These are phyloP conservation scores for Hibiscus trionum DNA, from an alignment of 345 rosid species.

Conservation along the genomic window DNA sequence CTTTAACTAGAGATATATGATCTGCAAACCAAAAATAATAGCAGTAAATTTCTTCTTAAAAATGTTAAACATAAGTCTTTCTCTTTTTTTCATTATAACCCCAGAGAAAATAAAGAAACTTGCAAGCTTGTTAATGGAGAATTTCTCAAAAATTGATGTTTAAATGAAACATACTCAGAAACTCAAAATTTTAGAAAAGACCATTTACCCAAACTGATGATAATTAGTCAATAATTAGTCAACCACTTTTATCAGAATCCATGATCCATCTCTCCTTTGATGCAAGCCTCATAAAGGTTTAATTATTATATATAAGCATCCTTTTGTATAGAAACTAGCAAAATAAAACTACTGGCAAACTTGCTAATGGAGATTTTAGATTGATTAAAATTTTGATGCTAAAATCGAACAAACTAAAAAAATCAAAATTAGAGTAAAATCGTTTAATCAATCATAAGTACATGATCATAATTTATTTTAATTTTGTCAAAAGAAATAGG, in stretches of 20 bases:
- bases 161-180: background rate
- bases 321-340: too few species aligned
- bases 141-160: background rate
- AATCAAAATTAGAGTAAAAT: too few species aligned
- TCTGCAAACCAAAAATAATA: conserved; percentile 38
- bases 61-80: background rate
- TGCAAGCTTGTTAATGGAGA: background rate
- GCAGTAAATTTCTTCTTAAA: conserved; percentile 10
- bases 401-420: too few species aligned
- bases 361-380: too few species aligned
- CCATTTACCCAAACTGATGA: background rate
- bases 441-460: too few species aligned
- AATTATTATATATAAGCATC: background rate
- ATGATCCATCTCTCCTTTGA: background rate
- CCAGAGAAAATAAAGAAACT: conserved; percentile 1
- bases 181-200: background rate
- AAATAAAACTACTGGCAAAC: too few species aligned
- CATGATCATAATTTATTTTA: too few species aligned
- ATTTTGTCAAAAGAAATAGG: too few species aligned
- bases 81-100: background rate
- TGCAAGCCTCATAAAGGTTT: background rate
- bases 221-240: conserved; percentile 6
- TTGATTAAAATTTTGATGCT: too few species aligned
- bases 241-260: background rate
- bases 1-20: conserved; percentile 84